Conservation (phyloP, 768 basidiomycete genomes). For the Pleurotus cornucopiae region DNA sequence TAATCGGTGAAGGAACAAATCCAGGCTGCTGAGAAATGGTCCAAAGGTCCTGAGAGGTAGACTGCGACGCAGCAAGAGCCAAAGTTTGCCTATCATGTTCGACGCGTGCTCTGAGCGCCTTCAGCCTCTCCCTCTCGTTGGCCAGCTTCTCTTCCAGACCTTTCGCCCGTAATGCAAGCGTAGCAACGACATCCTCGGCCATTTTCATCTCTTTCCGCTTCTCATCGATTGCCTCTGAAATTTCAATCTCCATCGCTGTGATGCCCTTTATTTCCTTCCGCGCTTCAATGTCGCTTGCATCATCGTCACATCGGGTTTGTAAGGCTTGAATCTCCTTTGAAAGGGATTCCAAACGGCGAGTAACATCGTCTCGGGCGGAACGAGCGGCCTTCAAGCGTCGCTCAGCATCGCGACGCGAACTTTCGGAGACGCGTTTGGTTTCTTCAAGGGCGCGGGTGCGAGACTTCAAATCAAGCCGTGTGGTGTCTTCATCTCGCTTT, state of each 20-base stretch:
- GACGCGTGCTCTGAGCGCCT: conserved; percentile 52
- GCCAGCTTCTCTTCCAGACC: conserved; percentile 72
- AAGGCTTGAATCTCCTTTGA: conserved; percentile 58
- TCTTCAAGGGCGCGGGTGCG: conserved; percentile 87
- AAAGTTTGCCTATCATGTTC: conserved; percentile 43
- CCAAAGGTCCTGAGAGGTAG: not conserved
- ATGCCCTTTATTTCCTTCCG: conserved; percentile 32
- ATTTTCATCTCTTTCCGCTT: conserved; percentile 58
- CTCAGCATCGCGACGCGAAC: conserved; percentile 78
- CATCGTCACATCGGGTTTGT: conserved; percentile 49
- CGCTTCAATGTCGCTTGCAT: conserved; percentile 46
- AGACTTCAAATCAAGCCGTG: conserved; percentile 73
- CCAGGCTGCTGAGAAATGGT: not conserved
- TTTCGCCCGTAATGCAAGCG: conserved; percentile 60
- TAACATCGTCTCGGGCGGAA: conserved; percentile 57
- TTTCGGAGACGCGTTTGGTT: conserved; percentile 77
- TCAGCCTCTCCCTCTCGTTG: conserved; percentile 57
- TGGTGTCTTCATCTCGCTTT: conserved; percentile 81
- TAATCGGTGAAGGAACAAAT: not conserved
- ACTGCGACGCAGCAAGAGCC: conserved; percentile 13
- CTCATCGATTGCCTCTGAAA: conserved; percentile 45
- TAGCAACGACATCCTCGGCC: conserved; percentile 64
- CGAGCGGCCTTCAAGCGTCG: conserved; percentile 77
- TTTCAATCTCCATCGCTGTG: conserved; percentile 51
- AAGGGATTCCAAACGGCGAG: conserved; percentile 51